These are phyloP conservation scores for Monilinia vaccinii-corymbosi DNA, from an alignment of 2,329 filamentous ascomycete species.

Conservation along the genomic window DNA sequence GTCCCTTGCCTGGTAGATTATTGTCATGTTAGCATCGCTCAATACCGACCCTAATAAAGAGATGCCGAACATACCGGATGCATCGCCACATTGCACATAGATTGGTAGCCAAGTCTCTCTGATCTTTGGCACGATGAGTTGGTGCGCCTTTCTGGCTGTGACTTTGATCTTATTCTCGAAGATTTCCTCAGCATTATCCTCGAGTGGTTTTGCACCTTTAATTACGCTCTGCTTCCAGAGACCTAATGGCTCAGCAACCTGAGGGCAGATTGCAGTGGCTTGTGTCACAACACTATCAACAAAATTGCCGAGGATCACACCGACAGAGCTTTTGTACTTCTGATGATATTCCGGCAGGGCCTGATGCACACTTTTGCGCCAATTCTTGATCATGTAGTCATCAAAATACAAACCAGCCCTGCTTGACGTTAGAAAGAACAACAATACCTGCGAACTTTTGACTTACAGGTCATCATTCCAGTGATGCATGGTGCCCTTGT, in stretches of 20 bases:
- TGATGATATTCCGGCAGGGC: not conserved
- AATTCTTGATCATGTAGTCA: not conserved
- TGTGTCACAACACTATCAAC: not conserved
- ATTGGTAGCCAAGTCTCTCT: not conserved
- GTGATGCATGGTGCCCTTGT: not conserved
- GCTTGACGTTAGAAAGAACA: not conserved
- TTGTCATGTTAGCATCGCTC: not conserved
- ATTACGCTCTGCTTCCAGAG: not conserved
- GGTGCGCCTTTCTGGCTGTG: not conserved
- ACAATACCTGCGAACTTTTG: not conserved
- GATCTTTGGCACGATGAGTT: not conserved
- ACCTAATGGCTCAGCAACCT: not conserved
- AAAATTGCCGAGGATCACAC: not conserved
- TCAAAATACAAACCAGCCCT: not conserved
- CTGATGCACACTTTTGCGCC: not conserved
- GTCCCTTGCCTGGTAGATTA: conserved; percentile 9
- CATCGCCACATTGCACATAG: conserved; percentile 9
- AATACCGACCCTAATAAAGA: not conserved
- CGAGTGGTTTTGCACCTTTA: not conserved
- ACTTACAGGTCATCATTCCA: conserved; percentile 20
- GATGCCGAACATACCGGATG: conserved; percentile 4
- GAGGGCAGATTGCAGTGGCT: not conserved
- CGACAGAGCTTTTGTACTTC: not conserved
- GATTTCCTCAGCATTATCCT: not conserved
- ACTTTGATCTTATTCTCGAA: not conserved